Evolutionary conservation across 2,329 filamentous ascomycete species (phyloP), one percentile per base, ranked within the genome.

Genomic region (Fusarium camptoceras): DNA sequence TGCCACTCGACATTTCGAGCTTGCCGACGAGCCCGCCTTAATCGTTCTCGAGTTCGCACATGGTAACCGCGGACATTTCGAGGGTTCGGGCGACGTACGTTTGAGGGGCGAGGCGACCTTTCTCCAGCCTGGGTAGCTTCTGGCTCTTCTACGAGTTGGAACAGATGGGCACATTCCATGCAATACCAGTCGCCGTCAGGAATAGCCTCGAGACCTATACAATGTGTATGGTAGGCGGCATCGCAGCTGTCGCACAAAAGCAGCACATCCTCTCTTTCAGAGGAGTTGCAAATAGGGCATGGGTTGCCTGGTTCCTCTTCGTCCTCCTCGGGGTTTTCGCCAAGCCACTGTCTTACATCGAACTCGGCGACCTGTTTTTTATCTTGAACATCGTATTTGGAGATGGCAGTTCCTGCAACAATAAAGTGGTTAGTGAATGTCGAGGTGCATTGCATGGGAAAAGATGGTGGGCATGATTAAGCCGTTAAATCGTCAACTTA

Each of bases 211-310:
- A 97, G 86, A 34, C 93, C 94, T 66, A 97, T 89, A 80, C 96
- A 99, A 79, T 97, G 93, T 49, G 94, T 94, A 80, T 99, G 96
- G 75, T 95, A 97, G 44, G 92, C 88, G 34, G 91, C 90, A 83
- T 97, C 92, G 83, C 96, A 99, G 76, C 90, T 91, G 79, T 98
- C 94, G 82, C 96, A 99, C 65, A 97, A 88, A 71, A 98, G 89
- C 55, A 97, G 87, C 20, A 94, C 86, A 70, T 97, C 92, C 79
- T 96, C 92, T 73, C 95, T 89, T 71, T 96, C 94, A 72, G 90
- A 86, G 53, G 89, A 88, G 68, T 92, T 91, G 83, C 96, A 99
- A 53, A 98, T 87, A 53, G 93, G 91, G 80, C 96, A 99, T 20
- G 93, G 92, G 49, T 86, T 84, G 72, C 88, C 86, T 51, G 87